These are phyloP conservation scores for Cucurbita ficifolia DNA, from an alignment of 306 rosid species.

Conservation along the genomic window DNA sequence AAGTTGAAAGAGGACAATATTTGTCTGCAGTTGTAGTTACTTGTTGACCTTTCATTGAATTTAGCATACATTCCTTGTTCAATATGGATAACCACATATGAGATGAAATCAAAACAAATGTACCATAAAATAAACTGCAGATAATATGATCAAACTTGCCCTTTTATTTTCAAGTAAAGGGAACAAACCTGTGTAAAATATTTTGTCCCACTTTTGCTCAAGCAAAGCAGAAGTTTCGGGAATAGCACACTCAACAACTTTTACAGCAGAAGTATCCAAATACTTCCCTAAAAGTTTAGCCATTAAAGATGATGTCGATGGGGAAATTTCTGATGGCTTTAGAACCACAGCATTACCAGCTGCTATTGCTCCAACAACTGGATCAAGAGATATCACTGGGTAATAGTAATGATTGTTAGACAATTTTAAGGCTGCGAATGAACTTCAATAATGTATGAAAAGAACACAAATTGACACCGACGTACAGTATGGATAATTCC, in stretches of 20 bases:
- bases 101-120: too few species aligned
- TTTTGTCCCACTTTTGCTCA: constrained; percentile 99
- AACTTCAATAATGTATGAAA: neutral
- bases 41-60: too few species aligned
- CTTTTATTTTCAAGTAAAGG: neutral
- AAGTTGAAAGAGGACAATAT: too few species aligned
- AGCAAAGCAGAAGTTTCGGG: constrained; percentile 71
- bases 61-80: too few species aligned
- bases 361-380: constrained; percentile 92
- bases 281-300: constrained; percentile 51
- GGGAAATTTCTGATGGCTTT: constrained; percentile 88
- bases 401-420: neutral
- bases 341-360: constrained; percentile 93
- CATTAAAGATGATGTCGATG: constrained; percentile 71
- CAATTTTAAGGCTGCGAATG: neutral
- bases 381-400: constrained; percentile 84
- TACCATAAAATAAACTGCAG: too few species aligned
- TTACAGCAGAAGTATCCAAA: constrained; percentile 61
- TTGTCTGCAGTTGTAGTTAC: too few species aligned
- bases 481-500: constrained; percentile 98
- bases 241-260: constrained; percentile 81
- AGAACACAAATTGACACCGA: constrained; percentile 4
- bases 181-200: constrained; percentile 78
- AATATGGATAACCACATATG: too few species aligned
- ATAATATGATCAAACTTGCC: neutral